Percentiles rank a stretch among this genome's conserved stretches.
phyloP scores from a whole-genome alignment of 2,329 filamentous ascomycete genomes.

The Penicillium sp. region DNA sequence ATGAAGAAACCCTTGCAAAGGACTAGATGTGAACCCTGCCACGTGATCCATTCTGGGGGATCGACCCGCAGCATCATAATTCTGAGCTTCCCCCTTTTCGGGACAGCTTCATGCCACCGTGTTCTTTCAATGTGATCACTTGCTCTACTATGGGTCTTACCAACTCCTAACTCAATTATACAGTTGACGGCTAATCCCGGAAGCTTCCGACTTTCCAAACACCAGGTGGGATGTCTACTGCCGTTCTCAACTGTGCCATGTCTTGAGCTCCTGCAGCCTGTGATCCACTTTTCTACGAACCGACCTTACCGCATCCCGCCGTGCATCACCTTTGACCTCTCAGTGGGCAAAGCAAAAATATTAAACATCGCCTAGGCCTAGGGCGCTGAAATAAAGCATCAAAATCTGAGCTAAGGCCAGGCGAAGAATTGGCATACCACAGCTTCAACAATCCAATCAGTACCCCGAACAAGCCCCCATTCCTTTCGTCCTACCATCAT shows the following conservation, averaged over 20 bases:
- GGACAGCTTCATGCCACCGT: slow-evolving; percentile 21
- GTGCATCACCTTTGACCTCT: background rate
- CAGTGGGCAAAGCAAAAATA: background rate
- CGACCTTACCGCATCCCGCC: background rate
- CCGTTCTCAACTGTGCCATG: slow-evolving; percentile 15
- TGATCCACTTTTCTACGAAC: slow-evolving; percentile 9
- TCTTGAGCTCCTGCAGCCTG: slow-evolving; percentile 9
- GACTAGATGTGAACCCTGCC: background rate
- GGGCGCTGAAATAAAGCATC: background rate
- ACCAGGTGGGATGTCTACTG: background rate
- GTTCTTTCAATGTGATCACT: slow-evolving; percentile 19
- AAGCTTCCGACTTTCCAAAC: background rate
- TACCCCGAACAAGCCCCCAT: background rate
- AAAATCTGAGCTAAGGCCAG: background rate
- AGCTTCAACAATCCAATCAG: background rate
- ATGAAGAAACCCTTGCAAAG: too few relatives aligned
- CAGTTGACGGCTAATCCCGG: background rate
- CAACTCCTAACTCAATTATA: background rate
- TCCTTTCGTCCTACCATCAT: slow-evolving; percentile 13
- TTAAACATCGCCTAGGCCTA: background rate
- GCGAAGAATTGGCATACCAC: background rate
- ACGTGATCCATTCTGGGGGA: slow-evolving; percentile 5
- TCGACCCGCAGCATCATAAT: slow-evolving; percentile 1
- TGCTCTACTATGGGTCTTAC: background rate
- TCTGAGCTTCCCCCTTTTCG: background rate